phyloP scores from a whole-genome alignment of 805 yeast species.

The Teunomyces aglyptinius region DNA sequence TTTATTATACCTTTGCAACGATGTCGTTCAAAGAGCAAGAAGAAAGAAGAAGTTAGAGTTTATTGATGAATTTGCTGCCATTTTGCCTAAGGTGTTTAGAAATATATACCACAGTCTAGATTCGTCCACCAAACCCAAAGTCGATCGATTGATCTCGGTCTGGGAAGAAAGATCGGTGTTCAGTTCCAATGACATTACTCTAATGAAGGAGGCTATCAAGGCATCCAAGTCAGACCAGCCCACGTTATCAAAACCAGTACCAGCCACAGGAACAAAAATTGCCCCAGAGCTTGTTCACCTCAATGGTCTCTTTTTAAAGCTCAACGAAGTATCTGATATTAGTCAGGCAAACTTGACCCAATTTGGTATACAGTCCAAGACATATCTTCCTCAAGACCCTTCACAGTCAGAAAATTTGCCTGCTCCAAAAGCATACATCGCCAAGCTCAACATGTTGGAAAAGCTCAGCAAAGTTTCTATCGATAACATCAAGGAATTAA shows the following conservation, averaged over 20 bases:
- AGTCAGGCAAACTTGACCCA: constrained; percentile 37
- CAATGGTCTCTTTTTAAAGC: constrained; percentile 28
- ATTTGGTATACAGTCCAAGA: constrained; percentile 36
- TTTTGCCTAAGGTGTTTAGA: constrained; percentile 43
- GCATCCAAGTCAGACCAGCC: constrained; percentile 11
- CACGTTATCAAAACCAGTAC: not conserved
- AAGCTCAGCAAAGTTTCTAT: constrained; percentile 34
- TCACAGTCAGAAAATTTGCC: constrained; percentile 37
- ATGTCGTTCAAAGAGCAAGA: constrained; percentile 75
- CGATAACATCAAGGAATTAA: constrained; percentile 31
- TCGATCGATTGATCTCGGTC: constrained; percentile 51
- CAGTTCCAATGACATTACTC: constrained; percentile 21
- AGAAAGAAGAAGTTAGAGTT: constrained; percentile 60
- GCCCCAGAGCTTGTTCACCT: constrained; percentile 33
- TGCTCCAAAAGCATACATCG: constrained; percentile 34
- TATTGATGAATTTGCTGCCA: constrained; percentile 52
- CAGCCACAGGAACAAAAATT: constrained; percentile 7
- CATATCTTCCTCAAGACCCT: constrained; percentile 36
- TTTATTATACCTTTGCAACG: constrained; percentile 72
- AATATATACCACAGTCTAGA: constrained; percentile 31
- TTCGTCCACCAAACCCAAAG: constrained; percentile 42
- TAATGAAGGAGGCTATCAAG: constrained; percentile 25
- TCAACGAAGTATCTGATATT: constrained; percentile 25
- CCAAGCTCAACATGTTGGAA: constrained; percentile 39
- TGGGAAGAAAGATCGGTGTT: constrained; percentile 58